These are phyloP conservation scores for Colletotrichum sp. DNA, from an alignment of 2,329 filamentous ascomycete species.

Conservation along the genomic window DNA sequence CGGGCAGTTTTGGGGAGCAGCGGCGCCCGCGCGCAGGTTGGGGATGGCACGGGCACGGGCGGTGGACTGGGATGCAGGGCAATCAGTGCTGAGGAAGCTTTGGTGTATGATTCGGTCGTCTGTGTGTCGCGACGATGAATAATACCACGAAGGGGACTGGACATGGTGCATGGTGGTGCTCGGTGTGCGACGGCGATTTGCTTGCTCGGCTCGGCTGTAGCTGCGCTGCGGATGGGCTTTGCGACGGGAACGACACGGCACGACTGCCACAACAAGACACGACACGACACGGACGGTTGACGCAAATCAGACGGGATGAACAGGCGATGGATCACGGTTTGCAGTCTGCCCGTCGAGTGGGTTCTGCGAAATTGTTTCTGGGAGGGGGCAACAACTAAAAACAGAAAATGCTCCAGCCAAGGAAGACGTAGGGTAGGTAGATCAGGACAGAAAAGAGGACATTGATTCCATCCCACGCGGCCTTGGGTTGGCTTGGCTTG, in stretches of 20 bases:
- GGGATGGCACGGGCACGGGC: not conserved
- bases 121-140: not conserved
- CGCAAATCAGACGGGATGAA: conserved; percentile 2
- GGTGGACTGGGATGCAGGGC: not conserved
- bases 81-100: not conserved
- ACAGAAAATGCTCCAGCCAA: not conserved
- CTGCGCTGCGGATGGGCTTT: not conserved
- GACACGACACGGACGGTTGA: not conserved
- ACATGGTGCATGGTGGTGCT: not conserved
- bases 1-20: not conserved
- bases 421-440: not conserved
- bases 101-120: not conserved
- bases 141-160: not conserved
- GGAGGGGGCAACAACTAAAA: not conserved
- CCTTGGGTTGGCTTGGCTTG: not conserved
- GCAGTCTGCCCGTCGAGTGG: not conserved
- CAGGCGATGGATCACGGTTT: not conserved
- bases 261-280: not conserved
- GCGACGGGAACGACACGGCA: not conserved
- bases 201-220: not conserved
- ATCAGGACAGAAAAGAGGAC: not conserved
- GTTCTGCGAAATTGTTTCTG: not conserved
- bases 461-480: not conserved
- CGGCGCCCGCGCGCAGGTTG: not conserved
- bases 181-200: not conserved